phyloP scores from a whole-genome alignment of 306 rosid genomes.

The Vachellia collinsii region DNA sequence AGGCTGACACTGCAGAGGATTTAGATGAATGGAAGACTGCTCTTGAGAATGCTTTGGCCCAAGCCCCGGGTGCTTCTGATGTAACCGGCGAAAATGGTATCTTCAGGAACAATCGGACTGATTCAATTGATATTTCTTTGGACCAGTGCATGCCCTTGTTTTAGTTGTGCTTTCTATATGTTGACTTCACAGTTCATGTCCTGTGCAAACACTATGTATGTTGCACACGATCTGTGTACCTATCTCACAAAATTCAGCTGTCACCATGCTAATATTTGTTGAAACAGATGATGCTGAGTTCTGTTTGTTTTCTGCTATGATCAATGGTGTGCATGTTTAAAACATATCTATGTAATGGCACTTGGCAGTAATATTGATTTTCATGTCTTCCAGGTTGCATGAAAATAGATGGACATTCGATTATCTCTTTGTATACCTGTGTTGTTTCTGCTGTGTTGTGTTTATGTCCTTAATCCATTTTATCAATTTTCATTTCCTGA shows the following conservation, averaged over 20 bases:
- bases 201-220: conserved; percentile 18
- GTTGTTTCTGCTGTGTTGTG: conserved; percentile 7
- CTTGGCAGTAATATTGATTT: conserved; percentile 14
- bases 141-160: conserved; percentile 72
- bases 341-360: conserved; percentile 19
- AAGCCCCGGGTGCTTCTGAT: conserved; percentile 72
- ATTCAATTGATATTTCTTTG: conserved; percentile 69
- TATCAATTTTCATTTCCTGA: background rate
- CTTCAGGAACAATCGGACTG: conserved; percentile 68
- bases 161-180: conserved; percentile 45
- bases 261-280: conserved; percentile 27
- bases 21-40: conserved; percentile 95
- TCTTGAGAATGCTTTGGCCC: conserved; percentile 82
- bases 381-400: conserved; percentile 18
- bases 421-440: conserved; percentile 29
- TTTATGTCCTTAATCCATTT: background rate
- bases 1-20: conserved; percentile 96
- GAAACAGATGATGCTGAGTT: conserved; percentile 11
- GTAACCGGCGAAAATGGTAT: conserved; percentile 75
- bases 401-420: conserved; percentile 16
- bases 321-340: conserved; percentile 3
- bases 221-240: conserved; percentile 25
- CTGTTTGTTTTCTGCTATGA: conserved; percentile 17
- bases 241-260: conserved; percentile 17
- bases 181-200: conserved; percentile 37